phyloP scores from a whole-genome alignment of 2,329 filamentous ascomycete genomes.

The Rhinocladiella similis region DNA sequence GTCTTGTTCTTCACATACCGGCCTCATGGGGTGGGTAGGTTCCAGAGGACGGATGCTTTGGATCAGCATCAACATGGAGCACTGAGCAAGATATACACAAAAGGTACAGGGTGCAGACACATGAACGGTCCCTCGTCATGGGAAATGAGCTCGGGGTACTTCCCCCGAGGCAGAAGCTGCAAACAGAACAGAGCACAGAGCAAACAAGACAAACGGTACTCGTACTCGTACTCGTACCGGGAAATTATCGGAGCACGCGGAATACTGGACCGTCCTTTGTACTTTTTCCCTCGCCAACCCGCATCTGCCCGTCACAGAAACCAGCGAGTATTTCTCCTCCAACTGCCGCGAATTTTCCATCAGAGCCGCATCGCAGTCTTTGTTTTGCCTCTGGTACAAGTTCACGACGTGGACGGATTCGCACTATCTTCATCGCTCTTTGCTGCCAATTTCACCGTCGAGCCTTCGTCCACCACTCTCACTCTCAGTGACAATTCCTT shows the following conservation, averaged over 20 bases:
- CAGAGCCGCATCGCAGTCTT: not conserved
- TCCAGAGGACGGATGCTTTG: no score
- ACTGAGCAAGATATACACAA: no score
- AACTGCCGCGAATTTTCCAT: not conserved
- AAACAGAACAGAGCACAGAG: no score
- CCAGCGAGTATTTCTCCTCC: not conserved
- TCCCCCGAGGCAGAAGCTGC: no score
- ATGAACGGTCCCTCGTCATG: no score
- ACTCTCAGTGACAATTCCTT: not conserved
- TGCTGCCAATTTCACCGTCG: not conserved
- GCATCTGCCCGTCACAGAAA: slow-evolving; percentile 3
- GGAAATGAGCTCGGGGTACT: no score
- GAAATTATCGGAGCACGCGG: not conserved
- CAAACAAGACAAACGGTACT: no score
- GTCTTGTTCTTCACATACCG: no score
- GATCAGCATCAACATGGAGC: no score
- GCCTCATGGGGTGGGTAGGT: no score
- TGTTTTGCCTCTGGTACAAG: no score
- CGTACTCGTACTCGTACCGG: not conserved
- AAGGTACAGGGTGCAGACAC: no score
- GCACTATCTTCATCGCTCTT: not conserved
- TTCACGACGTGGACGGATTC: not conserved
- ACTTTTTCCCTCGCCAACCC: not conserved
- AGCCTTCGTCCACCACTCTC: not conserved
- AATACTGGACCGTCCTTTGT: not conserved